These are phyloP conservation scores for Mangifera indica DNA, from an alignment of 345 rosid genomes.

Conservation along the genomic window DNA sequence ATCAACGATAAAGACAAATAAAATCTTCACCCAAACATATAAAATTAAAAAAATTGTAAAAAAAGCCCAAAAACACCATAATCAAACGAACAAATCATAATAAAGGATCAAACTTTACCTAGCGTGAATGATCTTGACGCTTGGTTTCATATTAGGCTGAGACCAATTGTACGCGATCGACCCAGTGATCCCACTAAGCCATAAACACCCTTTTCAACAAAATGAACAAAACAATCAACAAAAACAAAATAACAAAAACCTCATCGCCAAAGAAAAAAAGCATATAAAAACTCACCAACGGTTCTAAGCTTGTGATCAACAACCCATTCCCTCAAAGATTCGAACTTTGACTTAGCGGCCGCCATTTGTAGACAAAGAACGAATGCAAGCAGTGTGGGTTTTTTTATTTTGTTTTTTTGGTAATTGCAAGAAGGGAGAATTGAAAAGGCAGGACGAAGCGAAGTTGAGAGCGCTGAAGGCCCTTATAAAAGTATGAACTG, in stretches of 20 bases:
- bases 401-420: too few species aligned
- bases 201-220: conserved; percentile 55
- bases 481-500: conserved; percentile 4
- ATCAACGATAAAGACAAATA: neutral
- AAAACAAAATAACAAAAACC: neutral
- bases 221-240: conserved; percentile 14
- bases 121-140: conserved; percentile 94
- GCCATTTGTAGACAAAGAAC: conserved; percentile 46
- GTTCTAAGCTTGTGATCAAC: conserved; percentile 85
- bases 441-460: neutral
- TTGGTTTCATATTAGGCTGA: conserved; percentile 88
- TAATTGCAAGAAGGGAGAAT: too few species aligned
- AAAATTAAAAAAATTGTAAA: too few species aligned
- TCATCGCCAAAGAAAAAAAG: neutral
- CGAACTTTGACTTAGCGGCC: conserved; percentile 61
- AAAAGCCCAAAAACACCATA: neutral
- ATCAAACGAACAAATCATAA: neutral
- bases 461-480: neutral
- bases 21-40: neutral
- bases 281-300: conserved; percentile 53
- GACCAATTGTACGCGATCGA: conserved; percentile 96
- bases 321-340: conserved; percentile 73
- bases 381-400: too few species aligned
- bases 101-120: conserved; percentile 38
- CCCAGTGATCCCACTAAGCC: conserved; percentile 88